phyloP scores from a whole-genome alignment of 257 asterid species.

The Solanum okadae region DNA sequence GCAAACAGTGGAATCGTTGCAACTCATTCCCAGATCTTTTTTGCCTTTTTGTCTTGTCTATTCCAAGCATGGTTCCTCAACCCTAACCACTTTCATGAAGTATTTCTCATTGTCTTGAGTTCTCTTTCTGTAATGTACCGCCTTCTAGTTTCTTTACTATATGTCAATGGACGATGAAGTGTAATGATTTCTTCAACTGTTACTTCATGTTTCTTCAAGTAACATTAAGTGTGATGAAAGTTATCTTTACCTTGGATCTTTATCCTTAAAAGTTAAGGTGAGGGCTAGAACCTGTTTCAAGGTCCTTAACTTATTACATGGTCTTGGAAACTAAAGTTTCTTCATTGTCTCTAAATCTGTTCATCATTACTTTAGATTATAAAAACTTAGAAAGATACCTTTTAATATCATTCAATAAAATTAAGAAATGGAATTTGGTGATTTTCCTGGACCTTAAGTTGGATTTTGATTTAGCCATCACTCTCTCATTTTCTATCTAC shows the following conservation, averaged over 20 bases:
- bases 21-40: neutral
- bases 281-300: neutral
- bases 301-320: neutral
- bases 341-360: neutral
- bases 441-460: neutral
- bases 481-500: neutral
- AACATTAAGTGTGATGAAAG: neutral
- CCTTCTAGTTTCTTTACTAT: neutral
- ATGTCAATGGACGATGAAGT: neutral
- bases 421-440: neutral
- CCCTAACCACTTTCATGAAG: neutral
- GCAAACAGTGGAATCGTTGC: neutral
- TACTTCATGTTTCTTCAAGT: neutral
- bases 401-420: neutral
- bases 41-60: neutral
- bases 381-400: neutral
- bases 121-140: neutral
- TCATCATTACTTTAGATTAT: neutral
- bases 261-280: neutral
- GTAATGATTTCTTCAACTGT: neutral
- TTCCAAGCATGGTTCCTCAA: neutral
- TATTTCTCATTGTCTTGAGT: neutral
- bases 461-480: neutral
- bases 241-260: neutral
- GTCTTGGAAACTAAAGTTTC: neutral